Base-by-base conservation (phyloP, 805 yeast species). In the Pichia rugopelliculosa region DNA sequence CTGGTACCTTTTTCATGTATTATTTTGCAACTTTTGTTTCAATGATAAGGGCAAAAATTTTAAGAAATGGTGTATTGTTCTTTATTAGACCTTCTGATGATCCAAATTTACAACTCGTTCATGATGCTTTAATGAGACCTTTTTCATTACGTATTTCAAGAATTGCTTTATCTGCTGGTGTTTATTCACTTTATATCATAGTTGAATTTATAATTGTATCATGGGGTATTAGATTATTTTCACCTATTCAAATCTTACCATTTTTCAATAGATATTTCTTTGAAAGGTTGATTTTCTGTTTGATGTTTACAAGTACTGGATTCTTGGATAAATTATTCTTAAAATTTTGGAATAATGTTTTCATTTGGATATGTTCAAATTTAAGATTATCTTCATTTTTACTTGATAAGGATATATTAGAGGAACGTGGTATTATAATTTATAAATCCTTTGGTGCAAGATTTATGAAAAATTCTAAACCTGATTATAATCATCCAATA, bases 81-180 rank as follows among this genome's bases (percentile, higher is more conserved):
- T 93, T 93, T 68, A 85, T 93, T 51, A 76, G 96, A 56, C 88
- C 96, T 21, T 96, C 96, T 5, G 96, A 89, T 56, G 97, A 93
- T 61, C 96, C 96, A 36, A 84, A 87, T 56, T 82, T 88, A 41
- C 79, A 91, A 54, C 76, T 93, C 12, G 75, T 91, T 38, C 91
- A 88, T 54, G 96, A 90, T 60, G 93, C 96, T 1, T 65, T 93
- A 45, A 83, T 85, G 49, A 80, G 85, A 54, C 86, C 96, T 0
- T 75, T 91, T 57, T 53, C 65, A 9, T 68, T 83, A 41, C 97
- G 93, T 61, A 52, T 90, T 21, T 79, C 84, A 25, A 73, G 96
- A 53, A 81, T 90, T 26, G 72, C 73, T 3, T 65, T 87, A 24
- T 84, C 95, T 25, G 91, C 82, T 18, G 70, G 78, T 40, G 86